phyloP scores from a whole-genome alignment of 106 monocot species.

The Agapanthus africanus region DNA sequence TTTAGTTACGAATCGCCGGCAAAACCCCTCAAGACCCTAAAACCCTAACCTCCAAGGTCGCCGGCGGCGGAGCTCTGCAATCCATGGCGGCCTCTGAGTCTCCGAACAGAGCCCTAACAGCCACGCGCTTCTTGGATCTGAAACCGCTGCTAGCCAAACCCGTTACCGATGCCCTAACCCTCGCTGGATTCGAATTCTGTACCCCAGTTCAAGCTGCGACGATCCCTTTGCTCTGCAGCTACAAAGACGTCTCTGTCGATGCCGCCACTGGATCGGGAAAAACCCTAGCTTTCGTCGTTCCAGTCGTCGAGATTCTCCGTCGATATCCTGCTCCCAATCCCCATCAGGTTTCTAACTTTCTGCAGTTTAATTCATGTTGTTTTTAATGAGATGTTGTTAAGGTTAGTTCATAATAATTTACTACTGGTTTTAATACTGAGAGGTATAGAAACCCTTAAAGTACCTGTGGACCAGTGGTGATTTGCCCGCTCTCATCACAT shows the following conservation, averaged over 20 bases:
- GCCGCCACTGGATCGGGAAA: slow-evolving; percentile 96
- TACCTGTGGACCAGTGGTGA: no score
- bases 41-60: no score
- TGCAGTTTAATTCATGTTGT: no score
- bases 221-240: slow-evolving; percentile 57
- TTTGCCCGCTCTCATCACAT: no score
- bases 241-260: slow-evolving; percentile 94
- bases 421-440: no score
- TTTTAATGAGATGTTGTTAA: no score
- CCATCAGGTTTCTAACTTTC: no score
- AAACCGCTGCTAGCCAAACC: slow-evolving; percentile 56
- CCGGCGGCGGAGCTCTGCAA: no score
- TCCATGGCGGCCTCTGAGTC: slow-evolving; percentile 28
- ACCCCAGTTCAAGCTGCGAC: slow-evolving; percentile 88
- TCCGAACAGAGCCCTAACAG: slow-evolving; percentile 54
- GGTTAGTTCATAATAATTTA: no score
- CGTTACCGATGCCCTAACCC: slow-evolving; percentile 45
- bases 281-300: slow-evolving; percentile 80
- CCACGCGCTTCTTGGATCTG: slow-evolving; percentile 69
- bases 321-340: slow-evolving; percentile 48
- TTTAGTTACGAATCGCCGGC: no score
- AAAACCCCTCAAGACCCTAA: no score
- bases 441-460: no score
- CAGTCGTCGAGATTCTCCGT: slow-evolving; percentile 78
- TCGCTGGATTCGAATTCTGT: slow-evolving; percentile 64